Percentiles rank a stretch among this genome's conserved stretches.
phyloP scores from a whole-genome alignment of 768 basidiomycete genomes.

The Amanita pseudoporphyria region DNA sequence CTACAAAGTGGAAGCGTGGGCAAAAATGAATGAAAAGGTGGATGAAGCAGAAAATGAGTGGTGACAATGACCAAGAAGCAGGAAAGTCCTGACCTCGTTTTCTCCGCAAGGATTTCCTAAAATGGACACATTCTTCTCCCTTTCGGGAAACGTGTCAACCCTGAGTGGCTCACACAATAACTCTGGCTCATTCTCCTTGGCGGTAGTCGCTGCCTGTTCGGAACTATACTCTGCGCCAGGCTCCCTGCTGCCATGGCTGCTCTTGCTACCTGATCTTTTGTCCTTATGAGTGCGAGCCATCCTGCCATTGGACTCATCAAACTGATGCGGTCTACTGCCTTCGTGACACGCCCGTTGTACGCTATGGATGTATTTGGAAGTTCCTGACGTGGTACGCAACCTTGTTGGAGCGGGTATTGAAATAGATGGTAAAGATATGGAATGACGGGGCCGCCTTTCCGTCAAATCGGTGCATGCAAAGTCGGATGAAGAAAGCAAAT shows the following conservation, averaged over 20 bases:
- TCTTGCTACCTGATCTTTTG: slow-evolving; percentile 23
- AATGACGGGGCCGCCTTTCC: slow-evolving; percentile 3
- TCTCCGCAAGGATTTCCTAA: slow-evolving; percentile 30
- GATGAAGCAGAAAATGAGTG: slow-evolving; percentile 13
- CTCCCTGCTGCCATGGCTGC: slow-evolving; percentile 30
- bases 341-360: neutral
- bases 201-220: slow-evolving; percentile 29
- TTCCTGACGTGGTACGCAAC: neutral
- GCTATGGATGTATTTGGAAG: neutral
- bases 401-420: neutral
- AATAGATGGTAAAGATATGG: slow-evolving; percentile 2
- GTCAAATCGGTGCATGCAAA: neutral
- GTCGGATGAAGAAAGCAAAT: neutral
- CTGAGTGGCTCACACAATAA: slow-evolving; percentile 34
- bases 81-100: slow-evolving; percentile 26
- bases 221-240: slow-evolving; percentile 52
- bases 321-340: neutral
- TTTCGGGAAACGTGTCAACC: slow-evolving; percentile 10
- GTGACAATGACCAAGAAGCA: slow-evolving; percentile 15
- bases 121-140: slow-evolving; percentile 16
- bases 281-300: slow-evolving; percentile 9
- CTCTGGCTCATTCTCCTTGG: slow-evolving; percentile 41
- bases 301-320: neutral
- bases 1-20: slow-evolving; percentile 14
- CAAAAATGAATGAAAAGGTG: slow-evolving; percentile 11